These are phyloP conservation scores for Emiliania huxleyi DNA, from an alignment of 78 protist species.

Conservation along the genomic window DNA sequence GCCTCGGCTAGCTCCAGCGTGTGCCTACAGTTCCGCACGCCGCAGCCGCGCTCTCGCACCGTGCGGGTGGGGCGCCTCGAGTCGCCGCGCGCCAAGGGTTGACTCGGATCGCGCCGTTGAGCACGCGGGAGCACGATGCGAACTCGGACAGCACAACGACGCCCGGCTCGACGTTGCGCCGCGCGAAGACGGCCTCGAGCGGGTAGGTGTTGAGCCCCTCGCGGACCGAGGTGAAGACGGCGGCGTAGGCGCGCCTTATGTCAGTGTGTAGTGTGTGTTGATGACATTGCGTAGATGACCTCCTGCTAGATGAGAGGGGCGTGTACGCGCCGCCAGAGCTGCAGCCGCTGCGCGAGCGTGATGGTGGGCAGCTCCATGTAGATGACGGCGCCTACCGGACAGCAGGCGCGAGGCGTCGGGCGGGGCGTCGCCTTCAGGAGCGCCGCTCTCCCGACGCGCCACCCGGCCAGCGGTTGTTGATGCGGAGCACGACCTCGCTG, in stretches of 20 bases:
- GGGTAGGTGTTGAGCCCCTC: background rate
- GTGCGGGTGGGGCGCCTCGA: too few species aligned
- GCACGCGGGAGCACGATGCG: background rate
- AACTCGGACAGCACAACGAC: background rate
- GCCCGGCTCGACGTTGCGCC: background rate
- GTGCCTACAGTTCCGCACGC: too few species aligned
- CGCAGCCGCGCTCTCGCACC: too few species aligned
- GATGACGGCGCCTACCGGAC: too few species aligned
- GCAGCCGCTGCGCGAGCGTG: background rate
- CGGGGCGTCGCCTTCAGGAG: too few species aligned
- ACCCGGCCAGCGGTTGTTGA: too few species aligned
- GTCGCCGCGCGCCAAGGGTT: too few species aligned
- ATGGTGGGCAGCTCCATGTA: background rate
- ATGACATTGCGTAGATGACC: too few species aligned
- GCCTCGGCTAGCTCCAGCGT: background rate
- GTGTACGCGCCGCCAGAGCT: background rate
- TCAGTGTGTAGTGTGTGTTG: too few species aligned
- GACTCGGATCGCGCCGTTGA: slow-evolving; percentile 4
- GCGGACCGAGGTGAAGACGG: background rate
- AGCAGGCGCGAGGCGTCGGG: too few species aligned
- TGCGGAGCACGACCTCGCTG: background rate
- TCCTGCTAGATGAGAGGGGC: too few species aligned
- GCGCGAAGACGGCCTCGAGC: background rate
- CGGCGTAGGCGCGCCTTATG: background rate
- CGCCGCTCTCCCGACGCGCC: too few species aligned